A percentile compares a stretch with the other conserved stretches of the same genome.
phyloP scores from a whole-genome alignment of 768 basidiomycete genomes.

The Russula lepida region DNA sequence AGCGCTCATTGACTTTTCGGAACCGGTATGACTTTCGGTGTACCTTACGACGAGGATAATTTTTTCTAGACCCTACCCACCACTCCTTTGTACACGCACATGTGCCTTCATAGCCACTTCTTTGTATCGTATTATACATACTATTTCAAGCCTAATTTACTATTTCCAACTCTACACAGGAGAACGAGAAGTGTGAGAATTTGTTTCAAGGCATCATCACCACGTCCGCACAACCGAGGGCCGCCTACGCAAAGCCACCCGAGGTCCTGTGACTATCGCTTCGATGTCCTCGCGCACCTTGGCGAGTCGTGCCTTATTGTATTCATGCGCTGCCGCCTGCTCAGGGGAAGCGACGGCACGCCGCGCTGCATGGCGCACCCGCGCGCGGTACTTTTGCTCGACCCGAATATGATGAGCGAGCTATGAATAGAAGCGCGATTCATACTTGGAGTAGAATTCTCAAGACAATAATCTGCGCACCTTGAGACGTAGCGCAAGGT shows the following conservation, averaged over 20 bases:
- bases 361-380: constrained; percentile 6
- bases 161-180: background rate
- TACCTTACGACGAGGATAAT: background rate
- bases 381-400: constrained; percentile 14
- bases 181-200: no score
- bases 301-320: background rate
- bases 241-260: background rate
- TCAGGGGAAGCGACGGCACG: constrained; percentile 4
- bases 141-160: constrained; percentile 4
- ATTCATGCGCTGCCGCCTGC: constrained; percentile 7
- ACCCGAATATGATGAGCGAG: constrained; percentile 10
- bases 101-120: background rate
- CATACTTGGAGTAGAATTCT: background rate
- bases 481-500: constrained; percentile 12
- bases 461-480: background rate
- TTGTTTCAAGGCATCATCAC: background rate
- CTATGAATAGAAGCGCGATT: background rate
- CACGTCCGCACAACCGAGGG: background rate
- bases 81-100: constrained; percentile 1
- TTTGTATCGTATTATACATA: constrained; percentile 3
- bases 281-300: constrained; percentile 7
- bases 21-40: background rate
- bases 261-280: background rate
- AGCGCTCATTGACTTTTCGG: background rate
- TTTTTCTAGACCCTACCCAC: background rate